Base-by-base conservation (phyloP, 1,284 basidiomycete species). In the Baeospora myosura region DNA sequence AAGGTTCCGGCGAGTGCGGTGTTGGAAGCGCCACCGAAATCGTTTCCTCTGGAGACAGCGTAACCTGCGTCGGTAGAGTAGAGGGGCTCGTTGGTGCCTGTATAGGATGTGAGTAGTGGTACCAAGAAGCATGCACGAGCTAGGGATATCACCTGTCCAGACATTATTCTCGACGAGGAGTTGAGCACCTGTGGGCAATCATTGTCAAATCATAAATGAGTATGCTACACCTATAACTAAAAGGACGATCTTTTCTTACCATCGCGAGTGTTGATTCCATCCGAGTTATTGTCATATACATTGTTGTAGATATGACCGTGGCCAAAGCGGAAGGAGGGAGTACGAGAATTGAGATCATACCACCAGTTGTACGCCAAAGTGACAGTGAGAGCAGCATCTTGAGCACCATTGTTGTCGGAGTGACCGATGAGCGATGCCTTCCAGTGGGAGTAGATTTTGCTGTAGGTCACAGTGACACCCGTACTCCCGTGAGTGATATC, bases 191-290 rank as follows among this genome's bases (percentile, higher is more conserved):
- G 41, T 6, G 18, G 29, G 43, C n/a, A n/a, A 41, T 14, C 29
- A 43, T n/a, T 24, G 28, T 16, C 32, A 17, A 17, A 8, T 28
- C 26, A 14, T 14, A 29, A 7, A 10, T 21, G 21, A 12, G 23
- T 14, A 33, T 39, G 29, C 28, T 20, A 48, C 2, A 35, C 33
- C 24, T 32, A 38, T 28, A 34, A 29, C 23, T 40, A n/a, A 31
- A 41, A 23, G 20, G 44, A 17, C 21, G 28, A 17, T 48, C 57
- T 12, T 50, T 60, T 8, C 26, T 14, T 8, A 28, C 68, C 70
- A 45, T 65, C 61, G 46, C 70, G 66, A 41, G 69, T 71, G 58
- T 72, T 71, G 50, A 73, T 71, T 41, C 70, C 69, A 50, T 71
- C 69, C 48, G 56, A 60, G 53, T 67, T 68, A 57, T 61, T 58